Evolutionary conservation across 2,329 filamentous ascomycete species (phyloP).

Genomic region (Periglandula ipomoeae): DNA sequence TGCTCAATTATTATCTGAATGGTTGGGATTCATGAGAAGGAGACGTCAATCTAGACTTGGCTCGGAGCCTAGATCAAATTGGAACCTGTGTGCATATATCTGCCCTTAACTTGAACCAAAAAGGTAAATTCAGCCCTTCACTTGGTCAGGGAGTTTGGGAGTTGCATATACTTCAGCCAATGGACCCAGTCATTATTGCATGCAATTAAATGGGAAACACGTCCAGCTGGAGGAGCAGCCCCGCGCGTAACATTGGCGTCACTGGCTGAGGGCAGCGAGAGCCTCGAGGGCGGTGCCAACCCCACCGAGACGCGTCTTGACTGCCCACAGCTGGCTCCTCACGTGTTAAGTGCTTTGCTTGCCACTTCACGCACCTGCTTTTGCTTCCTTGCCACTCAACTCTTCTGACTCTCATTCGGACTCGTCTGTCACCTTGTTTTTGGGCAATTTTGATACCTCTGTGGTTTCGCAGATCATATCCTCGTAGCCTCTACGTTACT

Average conservation of each 20-base stretch:
- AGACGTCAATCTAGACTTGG: not conserved
- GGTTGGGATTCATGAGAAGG: no score
- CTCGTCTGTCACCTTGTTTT: not conserved
- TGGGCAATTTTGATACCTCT: not conserved
- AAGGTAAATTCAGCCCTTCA: no score
- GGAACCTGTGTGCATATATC: no score
- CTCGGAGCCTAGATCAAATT: not conserved
- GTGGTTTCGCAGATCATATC: not conserved
- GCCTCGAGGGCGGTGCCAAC: not conserved
- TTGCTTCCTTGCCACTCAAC: not conserved
- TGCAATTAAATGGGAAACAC: no score
- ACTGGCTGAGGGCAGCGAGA: not conserved
- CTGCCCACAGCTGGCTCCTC: conserved; percentile 14
- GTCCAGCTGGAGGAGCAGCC: not conserved
- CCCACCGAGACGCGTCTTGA: conserved; percentile 22
- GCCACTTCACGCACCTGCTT: conserved; percentile 3
- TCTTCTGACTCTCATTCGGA: not conserved
- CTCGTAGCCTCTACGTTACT: not conserved
- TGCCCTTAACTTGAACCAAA: no score
- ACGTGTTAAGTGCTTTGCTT: conserved; percentile 26
- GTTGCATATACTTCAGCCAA: no score
- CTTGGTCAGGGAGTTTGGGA: no score
- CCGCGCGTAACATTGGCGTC: not conserved
- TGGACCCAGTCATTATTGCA: not conserved
- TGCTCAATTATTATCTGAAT: no score